A percentile compares a stretch with the other conserved stretches of the same genome.
Evolutionary conservation across 2,329 filamentous ascomycete genomes (phyloP).

Genomic region (Diaporthe sp.): DNA sequence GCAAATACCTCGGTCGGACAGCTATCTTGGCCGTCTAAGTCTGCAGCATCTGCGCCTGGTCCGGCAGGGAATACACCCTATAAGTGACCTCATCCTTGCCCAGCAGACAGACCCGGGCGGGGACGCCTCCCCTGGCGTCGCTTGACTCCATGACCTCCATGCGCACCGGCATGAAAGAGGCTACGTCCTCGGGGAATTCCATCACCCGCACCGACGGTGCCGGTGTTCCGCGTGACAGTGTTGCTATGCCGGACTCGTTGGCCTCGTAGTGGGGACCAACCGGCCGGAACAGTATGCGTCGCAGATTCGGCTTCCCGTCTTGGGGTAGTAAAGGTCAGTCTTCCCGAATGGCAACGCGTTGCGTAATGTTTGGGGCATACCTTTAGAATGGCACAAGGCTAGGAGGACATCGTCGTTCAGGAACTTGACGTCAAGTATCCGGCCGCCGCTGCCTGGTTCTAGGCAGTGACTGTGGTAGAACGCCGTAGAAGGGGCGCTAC

Average conservation of each 20-base stretch:
- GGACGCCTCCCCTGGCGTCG: constrained; percentile 60
- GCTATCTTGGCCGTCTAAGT: background rate
- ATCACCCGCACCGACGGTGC: background rate
- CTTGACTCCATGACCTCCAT: constrained; percentile 67
- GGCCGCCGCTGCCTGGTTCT: constrained; percentile 44
- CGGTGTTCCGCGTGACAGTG: background rate
- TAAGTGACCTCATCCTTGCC: constrained; percentile 62
- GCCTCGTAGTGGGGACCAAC: constrained; percentile 1
- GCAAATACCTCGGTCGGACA: background rate
- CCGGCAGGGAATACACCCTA: constrained; percentile 62
- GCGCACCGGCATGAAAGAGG: constrained; percentile 57
- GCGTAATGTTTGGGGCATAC: constrained; percentile 46
- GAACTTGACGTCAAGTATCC: constrained; percentile 77
- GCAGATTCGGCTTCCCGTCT: constrained; percentile 31
- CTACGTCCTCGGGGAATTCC: constrained; percentile 45
- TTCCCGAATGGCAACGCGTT: too few species aligned
- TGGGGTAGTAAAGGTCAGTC: background rate
- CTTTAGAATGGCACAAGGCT: constrained; percentile 64
- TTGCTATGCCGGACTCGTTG: constrained; percentile 19
- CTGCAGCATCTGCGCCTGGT: constrained; percentile 41
- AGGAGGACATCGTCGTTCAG: constrained; percentile 74
- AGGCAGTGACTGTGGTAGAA: background rate
- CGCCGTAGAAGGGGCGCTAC: constrained; percentile 56
- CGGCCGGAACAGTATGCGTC: constrained; percentile 31
- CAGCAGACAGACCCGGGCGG: constrained; percentile 65